phyloP scores from a whole-genome alignment of 192 early-diverging fungal species.

The Entomortierella beljakovae region DNA sequence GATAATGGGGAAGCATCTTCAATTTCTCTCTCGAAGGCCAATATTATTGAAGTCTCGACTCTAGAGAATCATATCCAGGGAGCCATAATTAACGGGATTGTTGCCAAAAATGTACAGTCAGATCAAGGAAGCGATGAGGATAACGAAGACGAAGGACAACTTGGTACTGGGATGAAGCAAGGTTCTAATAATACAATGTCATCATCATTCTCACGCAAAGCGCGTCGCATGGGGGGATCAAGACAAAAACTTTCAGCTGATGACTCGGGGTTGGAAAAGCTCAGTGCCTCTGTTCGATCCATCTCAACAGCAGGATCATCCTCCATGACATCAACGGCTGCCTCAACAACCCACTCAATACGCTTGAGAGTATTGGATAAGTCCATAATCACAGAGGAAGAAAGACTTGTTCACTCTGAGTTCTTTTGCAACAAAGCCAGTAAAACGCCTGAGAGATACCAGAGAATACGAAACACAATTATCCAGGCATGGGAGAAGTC shows the following conservation, averaged over 20 bases:
- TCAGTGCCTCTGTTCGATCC: constrained; percentile 1
- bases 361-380: constrained; percentile 56
- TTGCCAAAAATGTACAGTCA: not conserved
- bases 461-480: constrained; percentile 90
- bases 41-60: not conserved
- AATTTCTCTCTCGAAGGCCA: not conserved
- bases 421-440: constrained; percentile 75
- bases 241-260: not conserved
- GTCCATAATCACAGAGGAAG: constrained; percentile 59
- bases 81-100: not conserved
- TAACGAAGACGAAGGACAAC: constrained; percentile 41
- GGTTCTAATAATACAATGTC: not conserved
- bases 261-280: not conserved
- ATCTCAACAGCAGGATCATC: not conserved
- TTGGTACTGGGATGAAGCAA: constrained; percentile 29
- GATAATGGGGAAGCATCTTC: not conserved
- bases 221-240: not conserved
- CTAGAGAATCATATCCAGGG: not conserved
- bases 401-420: constrained; percentile 64
- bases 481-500: constrained; percentile 78
- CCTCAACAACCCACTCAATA: not conserved
- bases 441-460: constrained; percentile 92
- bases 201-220: constrained; percentile 10
- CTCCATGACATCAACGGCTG: not conserved
- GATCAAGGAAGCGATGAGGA: constrained; percentile 31